These are phyloP conservation scores for Exobasidium rhododendri DNA, from an alignment of 1,284 basidiomycete species.

Conservation along the genomic window DNA sequence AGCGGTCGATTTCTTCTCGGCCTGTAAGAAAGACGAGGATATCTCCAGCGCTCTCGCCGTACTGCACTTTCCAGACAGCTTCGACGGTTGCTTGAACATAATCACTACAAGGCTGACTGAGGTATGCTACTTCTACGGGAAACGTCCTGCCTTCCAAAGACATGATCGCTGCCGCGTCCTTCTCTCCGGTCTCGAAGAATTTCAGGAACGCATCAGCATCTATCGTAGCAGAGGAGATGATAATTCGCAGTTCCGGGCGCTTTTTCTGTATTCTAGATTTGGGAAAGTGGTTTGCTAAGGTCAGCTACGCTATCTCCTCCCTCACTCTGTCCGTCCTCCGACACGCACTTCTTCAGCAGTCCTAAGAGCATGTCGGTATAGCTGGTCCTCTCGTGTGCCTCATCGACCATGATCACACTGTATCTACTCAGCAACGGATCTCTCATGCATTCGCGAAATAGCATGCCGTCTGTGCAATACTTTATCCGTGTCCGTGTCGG, in stretches of 20 bases:
- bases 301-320: too few species aligned
- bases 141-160: constrained; percentile 54
- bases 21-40: constrained; percentile 58
- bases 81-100: constrained; percentile 54
- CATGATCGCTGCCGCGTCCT: constrained; percentile 44
- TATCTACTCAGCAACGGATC: constrained; percentile 45
- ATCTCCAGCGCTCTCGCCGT: constrained; percentile 60
- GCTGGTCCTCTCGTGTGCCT: constrained; percentile 56
- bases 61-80: constrained; percentile 57
- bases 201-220: constrained; percentile 83
- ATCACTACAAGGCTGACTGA: constrained; percentile 51
- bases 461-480: constrained; percentile 45
- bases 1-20: constrained; percentile 64
- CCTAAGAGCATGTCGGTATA: constrained; percentile 57
- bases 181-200: constrained; percentile 66
- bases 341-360: constrained; percentile 58
- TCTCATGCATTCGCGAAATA: constrained; percentile 43
- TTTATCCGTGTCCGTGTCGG: constrained; percentile 51
- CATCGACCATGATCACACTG: constrained; percentile 57
- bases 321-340: too few species aligned
- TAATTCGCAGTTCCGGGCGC: constrained; percentile 78
- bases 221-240: constrained; percentile 91
- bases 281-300: too few species aligned
- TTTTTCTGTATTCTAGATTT: constrained; percentile 78
- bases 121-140: constrained; percentile 56